phyloP scores from a whole-genome alignment of 306 rosid genomes.

The Purshia tridentata region DNA sequence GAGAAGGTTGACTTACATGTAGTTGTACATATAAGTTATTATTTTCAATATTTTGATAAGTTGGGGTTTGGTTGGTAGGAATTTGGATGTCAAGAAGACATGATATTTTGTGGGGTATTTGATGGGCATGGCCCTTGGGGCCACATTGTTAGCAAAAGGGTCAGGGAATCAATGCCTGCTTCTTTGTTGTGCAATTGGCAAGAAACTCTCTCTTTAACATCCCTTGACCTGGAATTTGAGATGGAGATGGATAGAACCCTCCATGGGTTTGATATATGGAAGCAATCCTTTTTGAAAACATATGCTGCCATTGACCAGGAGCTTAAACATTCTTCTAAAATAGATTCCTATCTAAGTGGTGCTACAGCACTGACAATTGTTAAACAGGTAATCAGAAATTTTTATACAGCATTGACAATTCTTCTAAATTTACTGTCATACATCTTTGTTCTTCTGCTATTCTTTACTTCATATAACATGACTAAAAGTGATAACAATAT shows the following conservation, averaged over 20 bases:
- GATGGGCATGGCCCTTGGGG: slow-evolving; percentile 97
- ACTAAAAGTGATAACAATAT: not conserved
- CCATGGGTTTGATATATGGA: slow-evolving; percentile 56
- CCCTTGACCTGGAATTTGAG: slow-evolving; percentile 43
- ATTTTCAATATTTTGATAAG: not conserved
- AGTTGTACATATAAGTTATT: too few relatives aligned
- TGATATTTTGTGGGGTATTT: slow-evolving; percentile 77
- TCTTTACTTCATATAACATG: not conserved
- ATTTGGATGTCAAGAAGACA: slow-evolving; percentile 74
- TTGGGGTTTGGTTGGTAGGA: slow-evolving; percentile 47
- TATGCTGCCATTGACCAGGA: slow-evolving; percentile 65
- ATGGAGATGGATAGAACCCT: slow-evolving; percentile 44
- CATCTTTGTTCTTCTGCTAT: not conserved
- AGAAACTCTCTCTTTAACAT: slow-evolving; percentile 47
- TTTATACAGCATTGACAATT: not conserved
- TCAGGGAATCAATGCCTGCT: slow-evolving; percentile 56
- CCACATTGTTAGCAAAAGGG: slow-evolving; percentile 69
- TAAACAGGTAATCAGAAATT: slow-evolving; percentile 57
- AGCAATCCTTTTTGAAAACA: slow-evolving; percentile 62
- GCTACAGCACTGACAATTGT: slow-evolving; percentile 75
- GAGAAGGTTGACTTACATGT: not conserved
- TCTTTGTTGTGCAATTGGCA: slow-evolving; percentile 68
- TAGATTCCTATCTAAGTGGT: slow-evolving; percentile 72
- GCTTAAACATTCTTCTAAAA: slow-evolving; percentile 57
- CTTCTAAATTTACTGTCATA: too few relatives aligned